Evolutionary conservation across 208 protist species (phyloP).

Genomic region (Eutreptiella sp.): DNA sequence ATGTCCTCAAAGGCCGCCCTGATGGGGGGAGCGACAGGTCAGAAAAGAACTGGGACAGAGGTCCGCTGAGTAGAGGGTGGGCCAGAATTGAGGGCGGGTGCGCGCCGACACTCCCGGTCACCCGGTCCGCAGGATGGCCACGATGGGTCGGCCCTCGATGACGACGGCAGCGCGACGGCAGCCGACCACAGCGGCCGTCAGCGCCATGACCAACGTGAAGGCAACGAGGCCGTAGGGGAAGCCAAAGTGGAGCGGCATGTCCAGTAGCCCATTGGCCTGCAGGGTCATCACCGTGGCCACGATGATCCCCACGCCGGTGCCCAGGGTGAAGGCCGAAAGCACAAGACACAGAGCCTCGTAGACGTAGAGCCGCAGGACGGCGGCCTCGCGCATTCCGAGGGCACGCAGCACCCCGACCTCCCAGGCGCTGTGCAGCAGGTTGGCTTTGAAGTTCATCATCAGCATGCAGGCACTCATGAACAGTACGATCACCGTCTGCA

Average conservation of each 20-base stretch:
- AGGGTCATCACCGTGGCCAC: conserved; percentile 68
- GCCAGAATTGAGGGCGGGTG: too few species aligned
- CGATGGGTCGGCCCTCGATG: too few species aligned
- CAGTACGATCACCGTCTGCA: conserved; percentile 70
- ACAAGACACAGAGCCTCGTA: conserved; percentile 88
- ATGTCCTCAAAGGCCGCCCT: too few species aligned
- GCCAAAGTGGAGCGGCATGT: conserved; percentile 73
- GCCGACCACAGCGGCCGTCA: conserved; percentile 69
- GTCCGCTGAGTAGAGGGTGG: too few species aligned
- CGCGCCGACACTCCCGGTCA: too few species aligned
- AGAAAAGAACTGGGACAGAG: too few species aligned
- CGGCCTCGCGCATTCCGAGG: conserved; percentile 68
- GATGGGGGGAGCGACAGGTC: too few species aligned
- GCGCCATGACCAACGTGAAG: conserved; percentile 54
- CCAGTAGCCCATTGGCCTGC: conserved; percentile 73
- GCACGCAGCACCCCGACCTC: conserved; percentile 84
- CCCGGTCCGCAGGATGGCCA: too few species aligned
- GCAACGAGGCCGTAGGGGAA: conserved; percentile 75
- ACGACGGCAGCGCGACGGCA: too few species aligned
- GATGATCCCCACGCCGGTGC: conserved; percentile 52
- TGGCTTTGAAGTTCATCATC: conserved; percentile 86
- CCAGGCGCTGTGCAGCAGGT: conserved; percentile 87
- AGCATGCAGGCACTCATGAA: conserved; percentile 87
- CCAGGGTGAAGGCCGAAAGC: conserved; percentile 73
- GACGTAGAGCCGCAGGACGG: conserved; percentile 75